These are phyloP conservation scores for Fusarium xylarioides DNA, from an alignment of 2,329 filamentous ascomycete genomes.

Conservation along the genomic window DNA sequence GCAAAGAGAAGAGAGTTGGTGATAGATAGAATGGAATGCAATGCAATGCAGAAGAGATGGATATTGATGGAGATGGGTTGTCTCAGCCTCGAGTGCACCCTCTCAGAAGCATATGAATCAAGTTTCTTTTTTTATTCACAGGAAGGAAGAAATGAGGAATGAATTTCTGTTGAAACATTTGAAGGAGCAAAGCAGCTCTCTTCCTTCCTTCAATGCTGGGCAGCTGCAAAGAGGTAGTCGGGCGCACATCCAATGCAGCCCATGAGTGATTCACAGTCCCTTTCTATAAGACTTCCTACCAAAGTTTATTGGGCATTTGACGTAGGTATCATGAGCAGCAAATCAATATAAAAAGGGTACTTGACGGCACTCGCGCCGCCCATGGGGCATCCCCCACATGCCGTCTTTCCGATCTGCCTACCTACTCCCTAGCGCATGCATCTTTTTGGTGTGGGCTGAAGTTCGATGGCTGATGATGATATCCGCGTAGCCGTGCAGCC, in stretches of 20 bases:
- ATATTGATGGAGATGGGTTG: conserved; percentile 2
- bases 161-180: conserved; percentile 12
- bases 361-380: neutral
- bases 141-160: conserved; percentile 9
- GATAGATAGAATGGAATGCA: neutral
- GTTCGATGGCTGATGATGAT: conserved; percentile 15
- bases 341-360: conserved; percentile 1
- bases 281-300: neutral
- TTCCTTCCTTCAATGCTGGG: neutral
- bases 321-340: neutral
- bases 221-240: neutral
- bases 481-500: neutral
- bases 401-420: conserved; percentile 28
- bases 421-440: conserved; percentile 1
- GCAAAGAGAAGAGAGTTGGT: neutral
- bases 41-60: neutral
- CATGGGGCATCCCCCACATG: conserved; percentile 21
- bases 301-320: neutral
- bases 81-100: neutral
- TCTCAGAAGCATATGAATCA: neutral
- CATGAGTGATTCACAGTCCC: neutral
- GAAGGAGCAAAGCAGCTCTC: neutral
- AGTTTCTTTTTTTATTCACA: conserved; percentile 23
- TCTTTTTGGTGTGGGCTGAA: conserved; percentile 8
- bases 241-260: neutral